Percentiles rank a stretch among this genome's conserved stretches.
These are phyloP conservation scores for Porpolomopsis calyptriformis DNA, from an alignment of 768 basidiomycete genomes.

Conservation along the genomic window DNA sequence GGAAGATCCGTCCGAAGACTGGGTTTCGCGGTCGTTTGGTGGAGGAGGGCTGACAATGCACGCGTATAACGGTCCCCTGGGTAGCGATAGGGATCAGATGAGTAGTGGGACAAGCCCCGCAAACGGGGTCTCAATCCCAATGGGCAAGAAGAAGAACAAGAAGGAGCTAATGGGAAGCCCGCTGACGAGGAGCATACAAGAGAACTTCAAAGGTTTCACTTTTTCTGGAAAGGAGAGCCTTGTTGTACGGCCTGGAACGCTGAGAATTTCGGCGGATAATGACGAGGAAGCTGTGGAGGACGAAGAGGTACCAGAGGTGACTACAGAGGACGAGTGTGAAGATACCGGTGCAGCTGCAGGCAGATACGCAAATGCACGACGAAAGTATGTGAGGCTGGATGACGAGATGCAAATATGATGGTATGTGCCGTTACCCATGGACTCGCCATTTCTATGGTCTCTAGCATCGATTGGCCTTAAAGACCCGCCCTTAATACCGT, in stretches of 20 bases:
- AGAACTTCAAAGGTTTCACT: conserved; percentile 94
- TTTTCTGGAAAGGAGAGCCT: conserved; percentile 70
- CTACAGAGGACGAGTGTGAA: conserved; percentile 70
- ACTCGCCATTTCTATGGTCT: neutral
- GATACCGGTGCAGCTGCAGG: conserved; percentile 55
- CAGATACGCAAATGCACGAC: conserved; percentile 50
- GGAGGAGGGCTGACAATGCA: conserved; percentile 31
- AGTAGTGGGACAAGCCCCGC: conserved; percentile 12
- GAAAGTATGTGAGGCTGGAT: conserved; percentile 36
- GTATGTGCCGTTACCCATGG: neutral
- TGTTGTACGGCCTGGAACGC: conserved; percentile 31
- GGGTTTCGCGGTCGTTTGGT: conserved; percentile 44
- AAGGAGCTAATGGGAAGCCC: conserved; percentile 47
- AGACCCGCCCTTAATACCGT: no score
- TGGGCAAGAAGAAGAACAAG: conserved; percentile 41
- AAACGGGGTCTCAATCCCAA: conserved; percentile 5
- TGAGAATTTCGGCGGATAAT: conserved; percentile 19
- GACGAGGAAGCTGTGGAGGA: conserved; percentile 33
- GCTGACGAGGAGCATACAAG: conserved; percentile 86
- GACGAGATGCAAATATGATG: conserved; percentile 15
- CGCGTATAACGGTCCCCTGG: conserved; percentile 70
- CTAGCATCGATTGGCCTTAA: neutral
- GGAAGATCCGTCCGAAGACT: conserved; percentile 63
- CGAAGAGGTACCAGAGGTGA: conserved; percentile 36
- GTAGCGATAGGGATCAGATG: conserved; percentile 35